Percentiles rank a stretch among this genome's conserved stretches.
Evolutionary conservation across 2,329 filamentous ascomycete genomes (phyloP).

Genomic region (Xylariales sp.): DNA sequence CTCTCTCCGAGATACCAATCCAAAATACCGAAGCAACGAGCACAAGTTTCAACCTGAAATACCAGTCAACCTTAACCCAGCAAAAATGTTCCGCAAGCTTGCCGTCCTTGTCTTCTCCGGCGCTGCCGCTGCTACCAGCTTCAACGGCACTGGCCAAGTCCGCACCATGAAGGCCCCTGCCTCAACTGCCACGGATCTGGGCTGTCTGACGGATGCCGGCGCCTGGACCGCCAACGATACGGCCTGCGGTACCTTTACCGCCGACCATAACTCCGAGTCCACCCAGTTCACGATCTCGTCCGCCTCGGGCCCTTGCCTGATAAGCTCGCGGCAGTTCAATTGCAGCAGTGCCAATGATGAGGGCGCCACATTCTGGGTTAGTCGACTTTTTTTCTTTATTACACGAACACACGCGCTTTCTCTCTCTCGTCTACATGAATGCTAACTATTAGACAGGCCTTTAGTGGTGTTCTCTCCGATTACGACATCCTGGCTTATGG

Average conservation of each 20-base stretch:
- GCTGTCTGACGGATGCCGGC: too few species aligned
- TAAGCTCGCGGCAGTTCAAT: not conserved
- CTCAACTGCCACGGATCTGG: too few species aligned
- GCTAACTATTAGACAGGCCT: not conserved
- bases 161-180: not conserved
- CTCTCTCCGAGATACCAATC: too few species aligned
- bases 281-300: not conserved
- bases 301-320: not conserved
- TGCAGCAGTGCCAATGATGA: not conserved
- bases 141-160: slow-evolving; percentile 6
- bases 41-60: too few species aligned
- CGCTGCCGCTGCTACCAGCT: not conserved
- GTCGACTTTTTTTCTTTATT: not conserved
- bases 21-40: too few species aligned
- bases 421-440: not conserved
- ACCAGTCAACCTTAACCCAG: too few species aligned
- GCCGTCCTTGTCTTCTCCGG: not conserved
- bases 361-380: slow-evolving; percentile 3
- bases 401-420: not conserved
- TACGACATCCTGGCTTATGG: slow-evolving; percentile 4
- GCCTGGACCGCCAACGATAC: not conserved
- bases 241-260: slow-evolving; percentile 2
- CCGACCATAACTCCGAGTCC: not conserved
- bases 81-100: too few species aligned
- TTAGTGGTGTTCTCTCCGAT: not conserved